Conservation (phyloP, 768 basidiomycete genomes). For the Cyclocybe cylindracea region DNA sequence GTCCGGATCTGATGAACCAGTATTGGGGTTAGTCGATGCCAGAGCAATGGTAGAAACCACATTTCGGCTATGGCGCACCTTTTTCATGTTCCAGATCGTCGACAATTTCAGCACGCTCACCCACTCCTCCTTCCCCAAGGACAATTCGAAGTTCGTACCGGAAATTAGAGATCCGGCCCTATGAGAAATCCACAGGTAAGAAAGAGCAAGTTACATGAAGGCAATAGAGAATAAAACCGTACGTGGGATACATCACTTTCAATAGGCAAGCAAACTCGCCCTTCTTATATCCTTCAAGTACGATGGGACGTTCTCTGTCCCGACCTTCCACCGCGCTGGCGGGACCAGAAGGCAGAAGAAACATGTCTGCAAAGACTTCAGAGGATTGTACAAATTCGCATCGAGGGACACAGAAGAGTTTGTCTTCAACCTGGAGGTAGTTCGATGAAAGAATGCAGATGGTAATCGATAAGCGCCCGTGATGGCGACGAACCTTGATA, state of each 20-base stretch:
- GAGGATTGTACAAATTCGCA: no score
- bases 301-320: slow-evolving; percentile 6
- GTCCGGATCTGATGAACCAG: slow-evolving; percentile 3
- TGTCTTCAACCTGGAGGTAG: no score
- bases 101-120: slow-evolving; percentile 10
- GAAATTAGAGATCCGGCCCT: slow-evolving; percentile 6
- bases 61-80: slow-evolving; percentile 2
- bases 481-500: no score
- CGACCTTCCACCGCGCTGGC: background rate
- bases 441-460: no score
- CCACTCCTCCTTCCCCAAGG: slow-evolving; percentile 8
- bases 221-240: background rate
- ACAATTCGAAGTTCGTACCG: slow-evolving; percentile 1
- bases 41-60: background rate
- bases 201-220: background rate
- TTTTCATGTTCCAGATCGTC: slow-evolving; percentile 8
- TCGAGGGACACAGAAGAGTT: no score
- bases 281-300: slow-evolving; percentile 7
- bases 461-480: no score
- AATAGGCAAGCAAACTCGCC: slow-evolving; percentile 7
- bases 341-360: background rate
- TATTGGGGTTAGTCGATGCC: background rate
- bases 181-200: background rate
- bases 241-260: slow-evolving; percentile 12
- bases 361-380: no score